A percentile compares a stretch with the other conserved stretches of the same genome.
Evolutionary conservation across 1,284 basidiomycete species (phyloP).

Genomic region (Erythrobasidium hasegawianum): DNA sequence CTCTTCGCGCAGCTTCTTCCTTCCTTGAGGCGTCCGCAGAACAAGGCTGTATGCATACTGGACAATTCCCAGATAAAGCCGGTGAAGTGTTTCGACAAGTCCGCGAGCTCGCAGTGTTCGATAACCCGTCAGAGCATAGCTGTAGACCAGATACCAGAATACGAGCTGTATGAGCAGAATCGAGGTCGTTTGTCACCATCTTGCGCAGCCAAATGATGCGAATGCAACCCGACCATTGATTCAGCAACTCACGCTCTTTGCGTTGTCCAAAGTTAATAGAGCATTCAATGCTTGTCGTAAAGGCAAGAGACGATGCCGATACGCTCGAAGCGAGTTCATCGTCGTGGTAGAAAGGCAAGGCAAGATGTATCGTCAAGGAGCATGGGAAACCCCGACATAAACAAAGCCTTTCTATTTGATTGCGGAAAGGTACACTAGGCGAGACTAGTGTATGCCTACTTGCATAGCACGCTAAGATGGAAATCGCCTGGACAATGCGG

Average conservation of each 20-base stretch:
- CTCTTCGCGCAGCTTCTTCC: constrained; percentile 64
- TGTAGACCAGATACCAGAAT: constrained; percentile 40
- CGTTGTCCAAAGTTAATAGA: constrained; percentile 36
- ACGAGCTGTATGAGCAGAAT: constrained; percentile 25
- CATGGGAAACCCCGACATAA: too few species aligned
- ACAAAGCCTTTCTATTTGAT: too few species aligned
- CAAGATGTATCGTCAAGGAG: too few species aligned
- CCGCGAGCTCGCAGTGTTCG: constrained; percentile 41
- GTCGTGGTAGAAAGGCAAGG: not conserved
- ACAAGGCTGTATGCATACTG: constrained; percentile 62
- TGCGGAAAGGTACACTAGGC: too few species aligned
- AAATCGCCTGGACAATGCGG: too few species aligned
- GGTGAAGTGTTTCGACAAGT: constrained; percentile 32
- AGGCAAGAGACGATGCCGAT: not conserved
- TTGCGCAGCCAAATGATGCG: not conserved
- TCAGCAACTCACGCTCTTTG: constrained; percentile 36
- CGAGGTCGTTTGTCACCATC: not conserved
- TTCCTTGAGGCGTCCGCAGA: constrained; percentile 65
- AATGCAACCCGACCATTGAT: not conserved
- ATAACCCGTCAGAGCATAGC: constrained; percentile 26
- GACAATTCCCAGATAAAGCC: constrained; percentile 37
- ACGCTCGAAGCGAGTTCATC: not conserved
- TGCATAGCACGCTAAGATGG: too few species aligned
- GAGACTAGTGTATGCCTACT: too few species aligned
- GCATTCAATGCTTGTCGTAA: not conserved